Evolutionary conservation across 768 basidiomycete species (phyloP).

Genomic region (Trametes cinnabarina): DNA sequence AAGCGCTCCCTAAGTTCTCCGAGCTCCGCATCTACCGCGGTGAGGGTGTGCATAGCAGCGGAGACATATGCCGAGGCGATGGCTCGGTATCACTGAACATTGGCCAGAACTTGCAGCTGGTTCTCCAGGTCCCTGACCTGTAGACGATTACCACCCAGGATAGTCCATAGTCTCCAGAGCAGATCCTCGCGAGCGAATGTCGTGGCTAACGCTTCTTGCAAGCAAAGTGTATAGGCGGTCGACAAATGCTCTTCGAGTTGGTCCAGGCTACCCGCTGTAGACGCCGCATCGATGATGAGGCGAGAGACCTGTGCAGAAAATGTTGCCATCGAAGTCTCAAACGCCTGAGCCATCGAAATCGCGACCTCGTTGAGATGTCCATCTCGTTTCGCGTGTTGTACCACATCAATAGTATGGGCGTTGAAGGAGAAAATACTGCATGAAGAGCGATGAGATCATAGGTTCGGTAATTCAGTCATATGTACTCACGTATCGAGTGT

Average conservation of each 20-base stretch:
- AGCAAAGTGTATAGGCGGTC: conserved; percentile 52
- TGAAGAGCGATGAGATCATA: no score
- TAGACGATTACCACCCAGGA: conserved; percentile 56
- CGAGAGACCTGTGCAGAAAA: conserved; percentile 50
- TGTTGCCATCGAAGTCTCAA: conserved; percentile 59
- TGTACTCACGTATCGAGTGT: conserved; percentile 64
- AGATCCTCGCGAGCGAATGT: conserved; percentile 47
- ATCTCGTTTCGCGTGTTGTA: no score
- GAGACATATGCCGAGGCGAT: conserved; percentile 63
- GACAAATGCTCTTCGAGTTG: conserved; percentile 58
- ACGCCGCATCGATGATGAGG: conserved; percentile 64
- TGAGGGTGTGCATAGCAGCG: conserved; percentile 56
- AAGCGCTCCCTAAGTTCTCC: not conserved
- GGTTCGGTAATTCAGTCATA: no score
- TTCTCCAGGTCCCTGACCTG: conserved; percentile 46
- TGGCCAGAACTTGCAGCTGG: conserved; percentile 51
- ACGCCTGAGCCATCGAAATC: conserved; percentile 47
- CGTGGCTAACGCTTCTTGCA: conserved; percentile 51
- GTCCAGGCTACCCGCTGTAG: conserved; percentile 51
- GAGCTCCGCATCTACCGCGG: conserved; percentile 59
- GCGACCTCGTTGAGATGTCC: no score
- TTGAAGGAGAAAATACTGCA: conserved; percentile 69
- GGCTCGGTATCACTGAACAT: conserved; percentile 54
- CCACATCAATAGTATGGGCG: conserved; percentile 47
- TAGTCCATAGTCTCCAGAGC: conserved; percentile 67